Evolutionary conservation across 805 yeast genomes (phyloP).

Genomic region (Yarrowia sp.): DNA sequence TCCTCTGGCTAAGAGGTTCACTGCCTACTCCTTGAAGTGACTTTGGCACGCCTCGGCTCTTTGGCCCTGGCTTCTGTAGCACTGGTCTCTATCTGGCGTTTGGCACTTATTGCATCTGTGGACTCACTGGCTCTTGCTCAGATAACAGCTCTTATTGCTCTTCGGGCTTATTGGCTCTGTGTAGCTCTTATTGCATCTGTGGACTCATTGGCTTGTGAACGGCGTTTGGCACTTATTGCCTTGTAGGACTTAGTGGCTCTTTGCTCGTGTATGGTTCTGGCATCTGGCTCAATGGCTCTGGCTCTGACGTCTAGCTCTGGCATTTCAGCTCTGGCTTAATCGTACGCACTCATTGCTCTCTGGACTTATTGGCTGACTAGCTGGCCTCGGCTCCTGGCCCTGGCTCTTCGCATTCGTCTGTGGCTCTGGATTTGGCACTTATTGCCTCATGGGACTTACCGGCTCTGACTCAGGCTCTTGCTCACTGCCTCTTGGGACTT

Average conservation of each 20-base stretch:
- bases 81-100: background rate
- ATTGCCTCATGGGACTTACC: background rate
- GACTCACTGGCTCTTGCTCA: too few relatives aligned
- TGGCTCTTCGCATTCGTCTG: background rate
- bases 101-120: too few relatives aligned
- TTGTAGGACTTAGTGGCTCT: background rate
- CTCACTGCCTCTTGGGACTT: background rate
- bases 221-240: background rate
- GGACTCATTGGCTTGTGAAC: background rate
- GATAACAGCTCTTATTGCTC: background rate
- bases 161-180: background rate
- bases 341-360: background rate
- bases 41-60: background rate
- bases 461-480: background rate
- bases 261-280: background rate
- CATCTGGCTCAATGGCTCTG: background rate
- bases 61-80: background rate
- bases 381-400: too few relatives aligned
- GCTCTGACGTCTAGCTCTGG: background rate
- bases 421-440: background rate
- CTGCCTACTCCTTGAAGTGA: conserved; percentile 9
- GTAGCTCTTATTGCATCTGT: background rate
- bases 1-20: conserved; percentile 3
- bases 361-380: background rate
- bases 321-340: background rate